phyloP scores from a whole-genome alignment of 2,329 filamentous ascomycete genomes.

The Macrophomina pseudophaseolina region DNA sequence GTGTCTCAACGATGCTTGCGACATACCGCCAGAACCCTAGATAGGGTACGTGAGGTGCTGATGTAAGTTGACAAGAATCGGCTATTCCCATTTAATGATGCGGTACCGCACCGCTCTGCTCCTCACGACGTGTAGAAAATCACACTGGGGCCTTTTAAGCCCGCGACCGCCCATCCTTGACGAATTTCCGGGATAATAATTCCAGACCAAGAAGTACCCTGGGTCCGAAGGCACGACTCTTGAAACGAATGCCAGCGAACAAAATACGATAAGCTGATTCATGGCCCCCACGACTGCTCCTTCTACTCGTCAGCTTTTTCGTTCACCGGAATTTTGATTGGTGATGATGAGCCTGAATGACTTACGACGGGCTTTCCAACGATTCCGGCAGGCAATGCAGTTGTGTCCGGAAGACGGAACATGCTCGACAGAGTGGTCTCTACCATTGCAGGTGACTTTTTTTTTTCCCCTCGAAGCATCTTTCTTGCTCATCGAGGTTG shows the following conservation, averaged over 20 bases:
- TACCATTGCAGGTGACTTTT: no score
- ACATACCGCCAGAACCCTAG: conserved; percentile 4
- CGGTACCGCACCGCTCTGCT: background rate
- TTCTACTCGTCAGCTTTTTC: background rate
- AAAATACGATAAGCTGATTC: conserved; percentile 4
- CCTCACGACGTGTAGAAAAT: background rate
- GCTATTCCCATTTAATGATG: background rate
- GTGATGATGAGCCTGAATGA: background rate
- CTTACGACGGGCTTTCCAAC: background rate
- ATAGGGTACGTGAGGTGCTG: background rate
- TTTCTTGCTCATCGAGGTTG: no score
- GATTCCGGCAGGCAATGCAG: background rate
- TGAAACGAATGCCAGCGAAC: conserved; percentile 1
- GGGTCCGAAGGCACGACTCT: background rate
- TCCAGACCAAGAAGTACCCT: background rate
- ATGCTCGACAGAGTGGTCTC: background rate
- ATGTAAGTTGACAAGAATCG: background rate
- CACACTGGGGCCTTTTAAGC: background rate
- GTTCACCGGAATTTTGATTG: background rate
- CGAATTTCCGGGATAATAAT: background rate
- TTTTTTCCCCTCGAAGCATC: no score
- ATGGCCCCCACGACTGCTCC: background rate
- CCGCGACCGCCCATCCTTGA: background rate
- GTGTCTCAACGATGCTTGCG: conserved; percentile 5
- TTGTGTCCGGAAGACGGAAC: background rate